phyloP scores from a whole-genome alignment of 192 early-diverging fungal genomes.

The Coemansia sp. region DNA sequence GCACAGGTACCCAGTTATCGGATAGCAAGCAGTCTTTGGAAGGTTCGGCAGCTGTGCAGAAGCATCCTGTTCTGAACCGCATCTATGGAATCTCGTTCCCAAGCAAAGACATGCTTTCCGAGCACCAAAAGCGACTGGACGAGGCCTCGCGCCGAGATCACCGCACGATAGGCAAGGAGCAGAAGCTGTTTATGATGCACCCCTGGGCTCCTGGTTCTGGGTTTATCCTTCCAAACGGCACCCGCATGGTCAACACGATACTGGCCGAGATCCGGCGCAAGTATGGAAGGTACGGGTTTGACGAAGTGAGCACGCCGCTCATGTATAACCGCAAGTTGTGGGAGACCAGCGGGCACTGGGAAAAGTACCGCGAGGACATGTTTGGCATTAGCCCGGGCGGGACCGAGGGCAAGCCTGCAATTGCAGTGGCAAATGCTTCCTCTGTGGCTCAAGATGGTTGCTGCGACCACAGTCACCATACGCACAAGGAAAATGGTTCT shows the following conservation, averaged over 20 bases:
- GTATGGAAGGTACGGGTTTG: conserved; percentile 72
- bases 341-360: conserved; percentile 94
- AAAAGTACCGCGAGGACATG: conserved; percentile 95
- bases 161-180: conserved; percentile 63
- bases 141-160: conserved; percentile 62
- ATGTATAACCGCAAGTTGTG: conserved; percentile 91
- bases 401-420: neutral
- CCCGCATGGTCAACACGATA: conserved; percentile 76
- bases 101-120: conserved; percentile 46
- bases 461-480: conserved; percentile 28
- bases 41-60: conserved; percentile 14
- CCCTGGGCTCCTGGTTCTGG: conserved; percentile 65
- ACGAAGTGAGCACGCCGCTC: conserved; percentile 89
- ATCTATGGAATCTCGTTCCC: conserved; percentile 73
- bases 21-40: neutral
- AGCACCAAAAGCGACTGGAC: conserved; percentile 51
- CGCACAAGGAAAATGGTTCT: neutral
- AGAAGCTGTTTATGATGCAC: conserved; percentile 70
- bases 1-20: neutral
- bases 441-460: conserved; percentile 11
- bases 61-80: conserved; percentile 58
- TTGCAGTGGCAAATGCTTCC: too few species aligned
- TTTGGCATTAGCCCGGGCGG: conserved; percentile 54
- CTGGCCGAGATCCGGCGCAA: conserved; percentile 70
- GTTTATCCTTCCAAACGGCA: conserved; percentile 73